These are phyloP conservation scores for Evansstolkia leycettana DNA, from an alignment of 495 filamentous ascomycete species.

Conservation along the genomic window DNA sequence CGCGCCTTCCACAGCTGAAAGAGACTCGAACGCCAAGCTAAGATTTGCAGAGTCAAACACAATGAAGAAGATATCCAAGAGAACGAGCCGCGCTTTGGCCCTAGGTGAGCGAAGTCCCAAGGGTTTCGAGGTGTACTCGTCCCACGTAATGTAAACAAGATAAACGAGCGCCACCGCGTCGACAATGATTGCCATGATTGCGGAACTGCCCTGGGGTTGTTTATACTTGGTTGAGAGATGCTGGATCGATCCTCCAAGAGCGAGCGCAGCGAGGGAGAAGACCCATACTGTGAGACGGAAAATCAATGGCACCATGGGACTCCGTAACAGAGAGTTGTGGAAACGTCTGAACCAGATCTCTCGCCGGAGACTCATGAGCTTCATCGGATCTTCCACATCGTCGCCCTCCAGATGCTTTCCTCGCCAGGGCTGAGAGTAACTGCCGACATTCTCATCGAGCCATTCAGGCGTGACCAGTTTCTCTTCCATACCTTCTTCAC, in stretches of 20 bases:
- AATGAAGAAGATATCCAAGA: slow-evolving; percentile 91
- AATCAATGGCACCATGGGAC: slow-evolving; percentile 73
- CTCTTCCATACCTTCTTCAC: slow-evolving; percentile 31
- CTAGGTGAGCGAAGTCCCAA: slow-evolving; percentile 71
- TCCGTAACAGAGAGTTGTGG: slow-evolving; percentile 50
- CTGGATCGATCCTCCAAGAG: slow-evolving; percentile 63
- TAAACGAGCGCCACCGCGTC: slow-evolving; percentile 84
- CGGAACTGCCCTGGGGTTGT: slow-evolving; percentile 53
- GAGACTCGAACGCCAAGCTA: slow-evolving; percentile 73
- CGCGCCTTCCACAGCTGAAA: slow-evolving; percentile 57
- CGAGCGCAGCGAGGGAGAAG: slow-evolving; percentile 74
- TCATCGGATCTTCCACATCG: slow-evolving; percentile 36
- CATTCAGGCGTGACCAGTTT: slow-evolving; percentile 43
- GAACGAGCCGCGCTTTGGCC: slow-evolving; percentile 74
- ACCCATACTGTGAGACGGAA: slow-evolving; percentile 73
- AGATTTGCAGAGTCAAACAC: slow-evolving; percentile 91
- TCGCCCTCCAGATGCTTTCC: slow-evolving; percentile 20
- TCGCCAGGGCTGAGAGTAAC: slow-evolving; percentile 48
- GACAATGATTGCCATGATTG: slow-evolving; percentile 81
- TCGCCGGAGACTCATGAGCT: slow-evolving; percentile 24
- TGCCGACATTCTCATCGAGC: slow-evolving; percentile 42
- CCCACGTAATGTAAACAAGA: slow-evolving; percentile 84
- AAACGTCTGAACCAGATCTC: slow-evolving; percentile 43
- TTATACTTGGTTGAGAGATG: slow-evolving; percentile 36
- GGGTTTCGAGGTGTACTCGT: slow-evolving; percentile 91